Evolutionary conservation across 2,329 filamentous ascomycete species (phyloP).

Genomic region (Zymoseptoria tritici): DNA sequence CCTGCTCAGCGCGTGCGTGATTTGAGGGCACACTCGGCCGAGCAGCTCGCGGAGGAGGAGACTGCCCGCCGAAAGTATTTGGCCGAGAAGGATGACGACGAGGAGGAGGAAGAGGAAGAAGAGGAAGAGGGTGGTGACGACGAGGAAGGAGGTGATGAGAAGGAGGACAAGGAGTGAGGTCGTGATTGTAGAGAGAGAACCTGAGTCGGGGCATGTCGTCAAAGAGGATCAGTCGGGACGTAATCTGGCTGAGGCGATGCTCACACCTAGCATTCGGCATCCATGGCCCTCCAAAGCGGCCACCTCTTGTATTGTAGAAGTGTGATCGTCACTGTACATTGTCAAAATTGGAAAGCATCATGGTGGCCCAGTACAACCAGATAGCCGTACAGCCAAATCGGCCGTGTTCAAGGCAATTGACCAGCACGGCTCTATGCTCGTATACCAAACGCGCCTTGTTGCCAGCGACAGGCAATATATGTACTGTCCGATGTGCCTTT

Average conservation of each 20-base stretch:
- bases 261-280: not conserved
- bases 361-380: too few species aligned
- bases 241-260: not conserved
- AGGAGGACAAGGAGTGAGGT: conserved; percentile 2
- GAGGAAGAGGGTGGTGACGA: conserved; percentile 5
- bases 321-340: not conserved
- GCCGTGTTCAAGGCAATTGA: too few species aligned
- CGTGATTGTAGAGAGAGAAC: not conserved
- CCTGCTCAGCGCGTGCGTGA: conserved; percentile 44
- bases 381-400: too few species aligned
- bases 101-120: conserved; percentile 24
- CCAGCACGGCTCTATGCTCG: too few species aligned
- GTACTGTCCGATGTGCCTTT: too few species aligned
- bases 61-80: conserved; percentile 25
- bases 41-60: conserved; percentile 26
- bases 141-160: conserved; percentile 1
- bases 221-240: not conserved
- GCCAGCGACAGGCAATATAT: too few species aligned
- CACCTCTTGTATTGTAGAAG: not conserved
- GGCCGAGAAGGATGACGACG: conserved; percentile 24
- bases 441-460: too few species aligned
- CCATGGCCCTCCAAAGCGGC: not conserved
- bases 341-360: not conserved
- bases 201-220: not conserved
- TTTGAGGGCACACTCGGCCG: conserved; percentile 35